phyloP scores from a whole-genome alignment of 352 stramenopile genomes.

The Phytophthora citrophthora region DNA sequence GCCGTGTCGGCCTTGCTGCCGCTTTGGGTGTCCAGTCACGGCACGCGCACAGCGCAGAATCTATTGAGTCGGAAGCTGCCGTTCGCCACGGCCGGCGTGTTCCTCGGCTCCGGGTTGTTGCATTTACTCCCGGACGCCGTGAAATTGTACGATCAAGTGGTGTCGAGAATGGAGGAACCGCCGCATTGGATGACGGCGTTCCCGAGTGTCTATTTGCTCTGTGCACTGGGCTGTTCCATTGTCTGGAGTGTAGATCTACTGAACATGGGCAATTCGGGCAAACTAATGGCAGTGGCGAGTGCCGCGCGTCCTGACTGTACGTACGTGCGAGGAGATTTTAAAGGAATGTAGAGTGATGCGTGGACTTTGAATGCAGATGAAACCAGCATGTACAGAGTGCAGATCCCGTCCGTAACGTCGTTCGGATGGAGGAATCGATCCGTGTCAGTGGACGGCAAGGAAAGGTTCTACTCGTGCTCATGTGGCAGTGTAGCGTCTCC shows the following conservation, averaged over 20 bases:
- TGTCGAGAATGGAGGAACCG: slow-evolving; percentile 34
- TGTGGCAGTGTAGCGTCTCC: slow-evolving; percentile 35
- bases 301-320: slow-evolving; percentile 60
- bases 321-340: slow-evolving; percentile 7
- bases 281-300: slow-evolving; percentile 72
- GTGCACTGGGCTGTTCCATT: slow-evolving; percentile 55
- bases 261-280: slow-evolving; percentile 69
- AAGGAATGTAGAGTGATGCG: background rate
- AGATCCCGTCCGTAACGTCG: slow-evolving; percentile 60
- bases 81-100: slow-evolving; percentile 68
- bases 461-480: slow-evolving; percentile 39
- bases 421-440: slow-evolving; percentile 51
- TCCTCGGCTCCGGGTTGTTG: slow-evolving; percentile 66
- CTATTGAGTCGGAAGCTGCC: slow-evolving; percentile 63
- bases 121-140: slow-evolving; percentile 65
- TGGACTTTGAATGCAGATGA: slow-evolving; percentile 39
- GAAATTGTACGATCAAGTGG: slow-evolving; percentile 59
- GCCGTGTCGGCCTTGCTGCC: slow-evolving; percentile 56
- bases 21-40: slow-evolving; percentile 58
- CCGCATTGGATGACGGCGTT: slow-evolving; percentile 53
- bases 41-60: slow-evolving; percentile 43
- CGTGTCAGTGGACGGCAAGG: slow-evolving; percentile 45
- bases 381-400: slow-evolving; percentile 66
- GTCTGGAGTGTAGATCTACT: slow-evolving; percentile 68
- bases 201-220: slow-evolving; percentile 64